Evolutionary conservation across 371 early-diverging fungal species (phyloP), one percentile per base, ranked within the genome.

Genomic region (Rhizomucor pusillus): DNA sequence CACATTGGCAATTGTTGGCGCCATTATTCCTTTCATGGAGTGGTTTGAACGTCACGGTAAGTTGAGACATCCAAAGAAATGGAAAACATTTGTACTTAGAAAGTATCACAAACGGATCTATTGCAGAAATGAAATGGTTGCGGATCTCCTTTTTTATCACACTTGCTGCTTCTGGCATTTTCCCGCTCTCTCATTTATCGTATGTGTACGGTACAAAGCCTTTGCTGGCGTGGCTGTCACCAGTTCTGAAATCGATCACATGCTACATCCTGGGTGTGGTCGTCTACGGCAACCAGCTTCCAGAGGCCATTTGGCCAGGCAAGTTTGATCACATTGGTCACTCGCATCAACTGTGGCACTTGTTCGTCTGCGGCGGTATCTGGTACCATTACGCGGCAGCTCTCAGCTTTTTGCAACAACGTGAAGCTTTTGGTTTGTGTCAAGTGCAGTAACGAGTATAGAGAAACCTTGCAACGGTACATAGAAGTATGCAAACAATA

Each of bases 271-370:
- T 71, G 2, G 79, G 77, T 45, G 67, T 73, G 9, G 50, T 71
- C 52, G 62, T 90, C 20, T 92, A 90, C 60, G 87, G 84, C 14
- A 77, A 80, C 37, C 81, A 87, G 51, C 71, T 85, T 50, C 93
- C 91, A 6, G 91, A 92, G 65, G 75, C 80, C 50, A 76, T 77
- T 23, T 81, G 77, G 65, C 90, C 90, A 0, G 92, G 92, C 9
- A 71, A 71, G 56, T 90, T 90, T 65, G 91, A 92, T 59, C 71
- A 74, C 23, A 57, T 84, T 52, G 84, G 84, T 16, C 87, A 89
- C 50, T 88, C 88, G 12, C 92, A 92, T 63, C 88, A 88, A 57
- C 63, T 86, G 34, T 92, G 92, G 92, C 92, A 92, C 69, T 51
- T 87, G 18, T 80, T 80, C 61, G 89, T 90, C 0, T 79, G 86